Evolutionary conservation across 108 stramenopile species (phyloP).

Genomic region (Schizochytrium sp.): DNA sequence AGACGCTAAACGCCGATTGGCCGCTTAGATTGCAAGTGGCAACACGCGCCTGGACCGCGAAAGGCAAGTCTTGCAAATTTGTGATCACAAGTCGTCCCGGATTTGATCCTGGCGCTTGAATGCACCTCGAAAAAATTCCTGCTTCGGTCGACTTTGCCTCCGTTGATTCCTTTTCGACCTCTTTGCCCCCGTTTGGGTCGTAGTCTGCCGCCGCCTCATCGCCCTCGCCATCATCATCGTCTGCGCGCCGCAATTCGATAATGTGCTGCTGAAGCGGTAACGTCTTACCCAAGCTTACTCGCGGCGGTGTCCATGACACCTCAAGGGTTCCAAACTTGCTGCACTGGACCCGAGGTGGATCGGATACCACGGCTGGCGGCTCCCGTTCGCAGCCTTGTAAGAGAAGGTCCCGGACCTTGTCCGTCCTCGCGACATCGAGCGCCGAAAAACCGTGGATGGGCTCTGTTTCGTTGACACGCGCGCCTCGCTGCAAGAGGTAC

Average conservation of each 20-base stretch:
- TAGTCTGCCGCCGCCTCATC: no score
- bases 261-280: neutral
- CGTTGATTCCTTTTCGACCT: no score
- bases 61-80: neutral
- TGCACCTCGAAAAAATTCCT: neutral
- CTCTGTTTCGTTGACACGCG: neutral
- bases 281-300: neutral
- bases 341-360: neutral
- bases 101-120: neutral
- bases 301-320: neutral
- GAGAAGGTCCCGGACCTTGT: neutral
- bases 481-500: neutral
- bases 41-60: neutral
- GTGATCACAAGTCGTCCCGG: neutral
- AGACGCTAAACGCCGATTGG: neutral
- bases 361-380: neutral
- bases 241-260: neutral
- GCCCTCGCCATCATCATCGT: neutral
- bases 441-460: neutral
- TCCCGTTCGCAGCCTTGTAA: neutral
- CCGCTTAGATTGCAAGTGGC: neutral
- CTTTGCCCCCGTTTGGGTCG: no score
- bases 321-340: neutral
- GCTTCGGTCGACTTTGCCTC: no score
- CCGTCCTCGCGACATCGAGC: neutral